Percentiles rank a stretch among this genome's conserved stretches.
Evolutionary conservation across 768 basidiomycete genomes (phyloP).

Genomic region (Tylopilus balloui): DNA sequence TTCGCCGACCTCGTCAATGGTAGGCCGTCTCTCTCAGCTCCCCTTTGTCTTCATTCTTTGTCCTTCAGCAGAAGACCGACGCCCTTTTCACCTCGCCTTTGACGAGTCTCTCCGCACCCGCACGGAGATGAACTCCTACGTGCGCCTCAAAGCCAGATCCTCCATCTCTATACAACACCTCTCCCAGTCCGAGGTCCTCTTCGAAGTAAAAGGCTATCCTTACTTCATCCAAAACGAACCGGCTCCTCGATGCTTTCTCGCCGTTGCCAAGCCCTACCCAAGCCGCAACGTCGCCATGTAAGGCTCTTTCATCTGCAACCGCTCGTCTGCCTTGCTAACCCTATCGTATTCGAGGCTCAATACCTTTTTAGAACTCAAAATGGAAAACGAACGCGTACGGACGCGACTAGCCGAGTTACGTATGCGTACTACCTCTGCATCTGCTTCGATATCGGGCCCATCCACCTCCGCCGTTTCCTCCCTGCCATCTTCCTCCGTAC

Average conservation of each 20-base stretch:
- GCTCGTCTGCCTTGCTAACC: not conserved
- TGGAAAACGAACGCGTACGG: slow-evolving; percentile 79
- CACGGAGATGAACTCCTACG: slow-evolving; percentile 51
- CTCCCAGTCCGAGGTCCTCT: slow-evolving; percentile 49
- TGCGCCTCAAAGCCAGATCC: slow-evolving; percentile 53
- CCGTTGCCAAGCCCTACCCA: slow-evolving; percentile 73
- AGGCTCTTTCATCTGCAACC: slow-evolving; percentile 13
- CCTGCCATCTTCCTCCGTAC: slow-evolving; percentile 27
- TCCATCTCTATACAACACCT: slow-evolving; percentile 24
- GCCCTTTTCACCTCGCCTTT: slow-evolving; percentile 44
- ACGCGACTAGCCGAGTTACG: slow-evolving; percentile 50
- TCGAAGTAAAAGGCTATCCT: slow-evolving; percentile 67
- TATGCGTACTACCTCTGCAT: slow-evolving; percentile 19
- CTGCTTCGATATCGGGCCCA: slow-evolving; percentile 12
- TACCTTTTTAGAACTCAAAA: slow-evolving; percentile 76
- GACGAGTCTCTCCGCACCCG: slow-evolving; percentile 48
- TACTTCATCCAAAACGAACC: slow-evolving; percentile 39
- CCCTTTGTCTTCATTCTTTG: not conserved
- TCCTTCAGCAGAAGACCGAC: slow-evolving; percentile 52
- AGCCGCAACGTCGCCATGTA: slow-evolving; percentile 68
- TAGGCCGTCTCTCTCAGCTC: slow-evolving; percentile 30
- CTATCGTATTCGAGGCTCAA: slow-evolving; percentile 47
- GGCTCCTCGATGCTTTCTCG: slow-evolving; percentile 62
- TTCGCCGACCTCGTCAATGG: slow-evolving; percentile 63
- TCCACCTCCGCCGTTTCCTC: slow-evolving; percentile 24